A percentile compares a stretch with the other conserved stretches of the same genome.
phyloP scores from a whole-genome alignment of 148 eudicot species.

The Rhododendron simsii region DNA sequence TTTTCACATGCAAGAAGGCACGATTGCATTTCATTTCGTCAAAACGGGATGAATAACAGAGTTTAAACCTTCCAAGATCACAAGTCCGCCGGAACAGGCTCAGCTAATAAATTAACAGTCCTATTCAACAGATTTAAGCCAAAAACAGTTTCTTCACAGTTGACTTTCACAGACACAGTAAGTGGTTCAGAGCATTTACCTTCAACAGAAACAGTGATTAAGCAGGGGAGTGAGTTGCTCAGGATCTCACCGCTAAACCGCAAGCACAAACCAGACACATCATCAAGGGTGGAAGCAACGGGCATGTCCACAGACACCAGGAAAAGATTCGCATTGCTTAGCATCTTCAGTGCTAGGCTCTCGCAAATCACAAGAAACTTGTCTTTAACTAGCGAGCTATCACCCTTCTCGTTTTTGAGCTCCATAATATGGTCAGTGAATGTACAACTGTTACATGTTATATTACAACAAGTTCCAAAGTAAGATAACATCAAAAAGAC shows the following conservation, averaged over 20 bases:
- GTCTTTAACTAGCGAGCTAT: slow-evolving; percentile 44
- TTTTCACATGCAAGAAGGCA: background rate
- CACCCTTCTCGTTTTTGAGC: slow-evolving; percentile 42
- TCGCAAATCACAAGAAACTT: slow-evolving; percentile 69
- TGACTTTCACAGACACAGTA: slow-evolving; percentile 69
- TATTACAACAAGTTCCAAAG: background rate
- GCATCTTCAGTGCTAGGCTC: slow-evolving; percentile 77
- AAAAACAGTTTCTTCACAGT: slow-evolving; percentile 98
- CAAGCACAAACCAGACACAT: slow-evolving; percentile 74
- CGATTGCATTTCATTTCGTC: background rate
- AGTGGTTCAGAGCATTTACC: slow-evolving; percentile 85
- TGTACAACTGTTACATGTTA: slow-evolving; percentile 57
- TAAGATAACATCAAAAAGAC: background rate
- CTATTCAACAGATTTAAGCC: slow-evolving; percentile 86
- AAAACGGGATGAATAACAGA: background rate
- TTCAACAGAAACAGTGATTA: slow-evolving; percentile 66
- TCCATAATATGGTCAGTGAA: slow-evolving; percentile 64
- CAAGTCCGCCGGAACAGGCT: slow-evolving; percentile 19
- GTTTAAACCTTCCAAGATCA: background rate
- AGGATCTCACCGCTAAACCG: slow-evolving; percentile 82
- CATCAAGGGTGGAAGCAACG: slow-evolving; percentile 57
- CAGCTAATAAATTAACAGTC: slow-evolving; percentile 71
- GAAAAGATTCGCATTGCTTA: slow-evolving; percentile 73
- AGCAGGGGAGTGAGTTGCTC: slow-evolving; percentile 78
- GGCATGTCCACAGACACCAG: slow-evolving; percentile 89